phyloP scores from a whole-genome alignment of 2,329 filamentous ascomycete genomes.

The Fusarium cicatricum region DNA sequence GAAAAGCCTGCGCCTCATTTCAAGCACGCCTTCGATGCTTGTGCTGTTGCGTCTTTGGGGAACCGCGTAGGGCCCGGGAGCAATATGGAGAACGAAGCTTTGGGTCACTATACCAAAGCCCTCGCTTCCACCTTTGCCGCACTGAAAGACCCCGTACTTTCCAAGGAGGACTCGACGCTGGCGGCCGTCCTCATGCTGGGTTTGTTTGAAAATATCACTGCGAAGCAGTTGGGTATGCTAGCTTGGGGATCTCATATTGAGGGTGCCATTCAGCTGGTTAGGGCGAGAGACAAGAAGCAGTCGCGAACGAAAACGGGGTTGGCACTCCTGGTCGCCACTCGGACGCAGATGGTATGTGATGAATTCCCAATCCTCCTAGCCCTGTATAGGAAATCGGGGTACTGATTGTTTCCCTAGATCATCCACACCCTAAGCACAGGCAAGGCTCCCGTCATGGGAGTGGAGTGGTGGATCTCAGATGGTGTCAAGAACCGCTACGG shows the following conservation, averaged over 20 bases:
- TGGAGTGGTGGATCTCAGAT: slow-evolving; percentile 67
- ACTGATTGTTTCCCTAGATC: slow-evolving; percentile 50
- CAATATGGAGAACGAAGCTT: slow-evolving; percentile 51
- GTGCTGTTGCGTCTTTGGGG: slow-evolving; percentile 64
- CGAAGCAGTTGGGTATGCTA: slow-evolving; percentile 61
- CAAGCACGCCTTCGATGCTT: slow-evolving; percentile 65
- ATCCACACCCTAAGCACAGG: slow-evolving; percentile 64
- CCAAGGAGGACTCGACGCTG: slow-evolving; percentile 64
- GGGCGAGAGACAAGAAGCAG: slow-evolving; percentile 64
- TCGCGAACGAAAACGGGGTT: slow-evolving; percentile 61
- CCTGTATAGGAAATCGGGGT: background rate
- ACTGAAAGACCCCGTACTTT: slow-evolving; percentile 58
- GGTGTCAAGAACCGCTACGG: slow-evolving; percentile 59
- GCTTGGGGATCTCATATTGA: slow-evolving; percentile 72
- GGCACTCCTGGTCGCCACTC: slow-evolving; percentile 65
- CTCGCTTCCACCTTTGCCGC: slow-evolving; percentile 61
- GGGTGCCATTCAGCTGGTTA: slow-evolving; percentile 68
- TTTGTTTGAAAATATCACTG: slow-evolving; percentile 68
- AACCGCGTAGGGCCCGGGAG: slow-evolving; percentile 54
- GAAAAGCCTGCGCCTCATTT: slow-evolving; percentile 57
- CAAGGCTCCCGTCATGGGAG: slow-evolving; percentile 60
- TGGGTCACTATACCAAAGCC: slow-evolving; percentile 64
- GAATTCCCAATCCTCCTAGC: background rate
- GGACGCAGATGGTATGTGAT: slow-evolving; percentile 64
- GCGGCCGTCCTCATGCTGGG: slow-evolving; percentile 67